phyloP scores from a whole-genome alignment of 352 stramenopile genomes.

The Aphanomyces euteiches region DNA sequence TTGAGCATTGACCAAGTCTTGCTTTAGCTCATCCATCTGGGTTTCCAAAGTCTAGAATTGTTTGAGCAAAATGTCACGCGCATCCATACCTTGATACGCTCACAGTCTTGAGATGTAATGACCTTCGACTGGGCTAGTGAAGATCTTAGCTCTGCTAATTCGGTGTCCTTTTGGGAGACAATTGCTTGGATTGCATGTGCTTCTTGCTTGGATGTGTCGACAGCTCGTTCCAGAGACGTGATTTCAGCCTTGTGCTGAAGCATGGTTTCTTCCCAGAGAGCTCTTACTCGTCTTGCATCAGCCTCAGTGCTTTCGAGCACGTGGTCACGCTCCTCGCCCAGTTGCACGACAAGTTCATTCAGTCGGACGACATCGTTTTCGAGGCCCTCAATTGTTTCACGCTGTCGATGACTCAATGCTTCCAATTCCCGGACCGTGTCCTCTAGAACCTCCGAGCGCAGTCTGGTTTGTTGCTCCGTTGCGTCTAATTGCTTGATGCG shows the following conservation, averaged over 20 bases:
- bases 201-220: conserved; percentile 39
- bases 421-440: conserved; percentile 28
- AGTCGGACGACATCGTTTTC: conserved; percentile 19
- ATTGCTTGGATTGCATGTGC: background rate
- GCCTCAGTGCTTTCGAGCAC: conserved; percentile 66
- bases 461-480: conserved; percentile 11
- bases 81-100: background rate
- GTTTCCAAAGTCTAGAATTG: background rate
- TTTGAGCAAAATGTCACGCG: no score
- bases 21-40: background rate
- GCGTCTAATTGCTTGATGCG: conserved; percentile 19
- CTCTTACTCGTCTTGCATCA: conserved; percentile 63
- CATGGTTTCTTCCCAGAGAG: conserved; percentile 74
- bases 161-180: background rate
- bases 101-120: background rate
- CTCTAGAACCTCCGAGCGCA: conserved; percentile 1
- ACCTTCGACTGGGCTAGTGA: background rate
- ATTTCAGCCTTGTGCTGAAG: conserved; percentile 62
- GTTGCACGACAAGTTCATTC: conserved; percentile 14
- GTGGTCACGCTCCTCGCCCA: conserved; percentile 45
- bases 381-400: conserved; percentile 1
- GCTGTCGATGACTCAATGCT: conserved; percentile 9
- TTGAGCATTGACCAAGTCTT: background rate
- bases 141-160: background rate
- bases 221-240: conserved; percentile 41